Evolutionary conservation across 257 asterid genomes (phyloP).

Genomic region (Salvia miltiorrhiza): DNA sequence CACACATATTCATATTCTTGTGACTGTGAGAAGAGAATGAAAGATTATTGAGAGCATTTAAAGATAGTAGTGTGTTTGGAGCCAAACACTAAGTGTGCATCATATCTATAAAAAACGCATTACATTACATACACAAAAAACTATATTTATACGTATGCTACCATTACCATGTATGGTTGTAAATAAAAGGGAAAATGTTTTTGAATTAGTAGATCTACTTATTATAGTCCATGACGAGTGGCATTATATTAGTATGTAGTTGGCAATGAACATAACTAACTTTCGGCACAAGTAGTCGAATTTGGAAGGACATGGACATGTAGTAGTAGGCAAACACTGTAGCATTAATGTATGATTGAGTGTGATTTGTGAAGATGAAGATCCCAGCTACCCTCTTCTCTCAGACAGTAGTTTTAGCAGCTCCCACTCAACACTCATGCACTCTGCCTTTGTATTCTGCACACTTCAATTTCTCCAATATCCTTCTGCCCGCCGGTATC

Average conservation of each 20-base stretch:
- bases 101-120: too few species aligned
- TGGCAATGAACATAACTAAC: not conserved
- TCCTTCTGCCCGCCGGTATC: too few species aligned
- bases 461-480: too few species aligned
- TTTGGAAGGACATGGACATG: not conserved
- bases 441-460: too few species aligned
- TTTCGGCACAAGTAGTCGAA: not conserved
- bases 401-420: too few species aligned
- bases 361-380: conserved; percentile 16
- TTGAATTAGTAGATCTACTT: too few species aligned
- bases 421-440: too few species aligned
- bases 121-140: not conserved
- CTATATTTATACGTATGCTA: not conserved
- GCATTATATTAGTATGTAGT: too few species aligned
- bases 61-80: not conserved
- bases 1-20: not conserved
- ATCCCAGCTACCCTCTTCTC: not conserved
- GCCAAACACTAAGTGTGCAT: too few species aligned
- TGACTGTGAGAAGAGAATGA: not conserved
- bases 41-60: not conserved
- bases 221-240: too few species aligned
- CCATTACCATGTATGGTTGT: not conserved
- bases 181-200: too few species aligned
- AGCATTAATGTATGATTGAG: conserved; percentile 12
- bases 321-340: not conserved